Base-by-base conservation (phyloP, 116 monocot genomes). In the Trichopus zeylanicus region DNA sequence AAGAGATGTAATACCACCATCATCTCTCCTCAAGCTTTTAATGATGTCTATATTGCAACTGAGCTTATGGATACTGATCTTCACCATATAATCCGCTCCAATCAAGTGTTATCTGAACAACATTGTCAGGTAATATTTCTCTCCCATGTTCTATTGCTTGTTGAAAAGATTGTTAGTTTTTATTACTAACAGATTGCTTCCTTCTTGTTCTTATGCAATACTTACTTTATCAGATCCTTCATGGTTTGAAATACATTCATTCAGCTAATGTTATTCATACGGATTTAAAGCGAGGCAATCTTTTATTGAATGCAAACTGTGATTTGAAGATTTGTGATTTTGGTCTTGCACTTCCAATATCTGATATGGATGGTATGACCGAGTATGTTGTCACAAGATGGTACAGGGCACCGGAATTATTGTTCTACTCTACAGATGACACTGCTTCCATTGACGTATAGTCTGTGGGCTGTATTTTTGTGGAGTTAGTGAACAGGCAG, bases 331-430 rank as follows among this genome's bases (percentile, higher is more conserved):
- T 95, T n/a, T 86, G 94, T 61, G 94, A 95, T 57, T 95, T 95
- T 81, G 94, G 94, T 26, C 86, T 95, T 71, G 94, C 94, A 31
- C 82, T 89, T 29, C 83, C 84, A 10, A 89, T 89, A 18, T 80
- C 94, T 21, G 94, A 95, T 69, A 86, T 83, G 32, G 94, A 95
- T 72, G 86, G 89, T 72, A 95, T 95, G 94, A 89, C 94, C 5
- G 94, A 95, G 55, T 95, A 95, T 71, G 89, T 95, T 76, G 94
- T 95, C 24, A 95, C 94, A 28, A 80, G 94, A 70, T 95, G 94
- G 94, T 95, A 95, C 48, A 68, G 94, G 51, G 94, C 94, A 51
- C 94, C 94, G 24, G 94, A 95, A 38, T 62, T 95, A 31, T 59
- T 95, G 56, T 54, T 95, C 29, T 89, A 95, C 72, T 89, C 86